These are phyloP conservation scores for Cucurbitaria berberidis DNA, from an alignment of 2,329 filamentous ascomycete species.

Conservation along the genomic window DNA sequence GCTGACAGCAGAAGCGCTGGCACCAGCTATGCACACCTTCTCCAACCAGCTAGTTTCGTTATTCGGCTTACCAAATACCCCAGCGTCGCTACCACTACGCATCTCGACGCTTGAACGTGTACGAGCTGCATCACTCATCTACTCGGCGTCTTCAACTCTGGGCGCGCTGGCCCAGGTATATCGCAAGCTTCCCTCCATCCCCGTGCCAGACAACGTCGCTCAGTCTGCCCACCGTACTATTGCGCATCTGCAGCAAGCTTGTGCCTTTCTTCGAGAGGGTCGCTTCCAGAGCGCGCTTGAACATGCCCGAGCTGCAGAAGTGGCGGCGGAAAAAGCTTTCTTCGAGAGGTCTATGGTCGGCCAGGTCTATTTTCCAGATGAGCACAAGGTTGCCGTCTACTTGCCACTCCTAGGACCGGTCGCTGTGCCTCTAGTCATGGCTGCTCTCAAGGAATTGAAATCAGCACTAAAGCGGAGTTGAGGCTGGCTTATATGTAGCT, in stretches of 20 bases:
- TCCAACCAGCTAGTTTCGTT: conserved; percentile 88
- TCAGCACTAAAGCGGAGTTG: conserved; percentile 26
- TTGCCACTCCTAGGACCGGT: conserved; percentile 88
- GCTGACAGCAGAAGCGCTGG: conserved; percentile 70
- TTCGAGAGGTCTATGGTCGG: conserved; percentile 99
- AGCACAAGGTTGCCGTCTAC: conserved; percentile 97
- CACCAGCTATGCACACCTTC: conserved; percentile 85
- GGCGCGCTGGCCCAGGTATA: conserved; percentile 88
- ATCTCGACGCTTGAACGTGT: conserved; percentile 86
- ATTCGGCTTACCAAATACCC: conserved; percentile 80
- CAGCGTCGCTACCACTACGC: conserved; percentile 78
- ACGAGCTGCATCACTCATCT: conserved; percentile 80
- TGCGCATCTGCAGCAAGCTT: conserved; percentile 76
- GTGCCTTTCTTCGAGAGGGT: conserved; percentile 69
- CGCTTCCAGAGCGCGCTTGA: conserved; percentile 71
- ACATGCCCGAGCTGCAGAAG: conserved; percentile 83
- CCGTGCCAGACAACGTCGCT: conserved; percentile 86
- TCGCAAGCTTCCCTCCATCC: conserved; percentile 82
- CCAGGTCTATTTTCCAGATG: conserved; percentile 97
- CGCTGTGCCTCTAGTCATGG: conserved; percentile 86
- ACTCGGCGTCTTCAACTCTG: conserved; percentile 90
- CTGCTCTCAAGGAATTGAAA: conserved; percentile 72
- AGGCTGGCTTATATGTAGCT: background rate
- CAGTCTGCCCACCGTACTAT: conserved; percentile 84
- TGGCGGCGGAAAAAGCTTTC: conserved; percentile 89